Evolutionary conservation across 495 filamentous ascomycete genomes (phyloP).

Genomic region (Darksidea phi): DNA sequence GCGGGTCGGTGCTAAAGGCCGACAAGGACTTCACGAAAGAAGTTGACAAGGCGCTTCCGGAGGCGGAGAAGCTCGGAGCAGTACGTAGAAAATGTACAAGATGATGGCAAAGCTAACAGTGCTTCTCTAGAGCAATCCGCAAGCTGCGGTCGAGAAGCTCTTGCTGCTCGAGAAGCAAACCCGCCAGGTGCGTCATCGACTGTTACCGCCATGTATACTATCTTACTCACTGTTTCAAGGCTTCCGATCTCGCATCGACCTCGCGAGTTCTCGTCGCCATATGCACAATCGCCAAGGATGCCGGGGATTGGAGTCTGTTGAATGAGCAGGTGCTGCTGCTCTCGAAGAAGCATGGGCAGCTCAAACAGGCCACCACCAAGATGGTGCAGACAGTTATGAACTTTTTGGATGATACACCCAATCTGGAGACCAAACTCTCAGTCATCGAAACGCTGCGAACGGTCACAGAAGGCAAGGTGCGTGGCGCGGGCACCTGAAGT

Average conservation of each 20-base stretch:
- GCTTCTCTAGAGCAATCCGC: conserved; percentile 64
- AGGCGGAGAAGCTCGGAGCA: conserved; percentile 83
- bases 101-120: conserved; percentile 9
- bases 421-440: conserved; percentile 79
- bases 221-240: conserved; percentile 50
- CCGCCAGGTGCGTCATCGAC: conserved; percentile 66
- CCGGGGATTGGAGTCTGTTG: conserved; percentile 85
- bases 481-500: not conserved
- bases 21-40: conserved; percentile 85
- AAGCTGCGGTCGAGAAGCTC: conserved; percentile 89
- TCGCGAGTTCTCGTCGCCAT: conserved; percentile 82
- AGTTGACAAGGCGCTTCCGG: conserved; percentile 84
- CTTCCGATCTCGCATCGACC: conserved; percentile 91
- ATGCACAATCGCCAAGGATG: conserved; percentile 90
- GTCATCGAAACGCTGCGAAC: conserved; percentile 93
- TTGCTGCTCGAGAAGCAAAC: conserved; percentile 89
- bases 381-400: conserved; percentile 97
- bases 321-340: conserved; percentile 94
- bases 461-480: conserved; percentile 93
- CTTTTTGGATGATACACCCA: conserved; percentile 81
- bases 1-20: conserved; percentile 59
- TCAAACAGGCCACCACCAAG: conserved; percentile 96
- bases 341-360: conserved; percentile 99
- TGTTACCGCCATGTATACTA: not conserved
- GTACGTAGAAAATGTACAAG: conserved; percentile 46